Evolutionary conservation across 2,329 filamentous ascomycete genomes (phyloP), one percentile per base, ranked within the genome.

Genomic region (Epichloe glyceriae): DNA sequence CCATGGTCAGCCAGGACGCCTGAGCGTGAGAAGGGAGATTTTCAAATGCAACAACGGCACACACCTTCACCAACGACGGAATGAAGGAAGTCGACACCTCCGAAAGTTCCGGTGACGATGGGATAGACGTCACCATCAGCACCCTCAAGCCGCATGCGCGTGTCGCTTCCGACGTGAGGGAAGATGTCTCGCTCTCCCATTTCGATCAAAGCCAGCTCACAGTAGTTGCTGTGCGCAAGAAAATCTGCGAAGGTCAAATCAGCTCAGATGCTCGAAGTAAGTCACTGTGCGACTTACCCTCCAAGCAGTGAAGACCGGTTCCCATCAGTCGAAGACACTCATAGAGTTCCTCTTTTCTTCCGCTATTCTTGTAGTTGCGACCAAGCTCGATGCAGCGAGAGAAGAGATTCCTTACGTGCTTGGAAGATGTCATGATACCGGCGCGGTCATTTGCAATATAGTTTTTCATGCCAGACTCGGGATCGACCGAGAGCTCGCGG

Each of bases 151-250:
- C 79, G 72, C 30, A 95, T 72, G 61, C 73, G 71, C n/a, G 88
- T 88, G 59, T 79, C 70, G 52, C 81, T 76, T 37, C 91, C 91
- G 50, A 93, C 87, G 61, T 95, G 89, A 26, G 91, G 88, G 66
- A 96, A 96, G 53, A 95, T 70, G 54, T 86, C 78, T 5, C 70
- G 73, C 67, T 93, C 88, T 48, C 88, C 89, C 60, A 95, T 69
- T 65, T 95, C 89, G 59, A 93, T 89, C 46, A 96, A 75, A 52
- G 86, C 87, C 52, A 96, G 79, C 66, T 96, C 90, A 14, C 77
- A 82, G 69, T 95, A 96, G 73, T 96, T 96, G 65, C 88, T 94
- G 70, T 96, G 91, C 15, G 90, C 91, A 50, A 89, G 83, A 70
- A 84, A 97, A 64, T 96, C 90, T 79, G 50, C 19, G 49, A 61